phyloP scores from a whole-genome alignment of 345 rosid species.

The Triadica sebifera region DNA sequence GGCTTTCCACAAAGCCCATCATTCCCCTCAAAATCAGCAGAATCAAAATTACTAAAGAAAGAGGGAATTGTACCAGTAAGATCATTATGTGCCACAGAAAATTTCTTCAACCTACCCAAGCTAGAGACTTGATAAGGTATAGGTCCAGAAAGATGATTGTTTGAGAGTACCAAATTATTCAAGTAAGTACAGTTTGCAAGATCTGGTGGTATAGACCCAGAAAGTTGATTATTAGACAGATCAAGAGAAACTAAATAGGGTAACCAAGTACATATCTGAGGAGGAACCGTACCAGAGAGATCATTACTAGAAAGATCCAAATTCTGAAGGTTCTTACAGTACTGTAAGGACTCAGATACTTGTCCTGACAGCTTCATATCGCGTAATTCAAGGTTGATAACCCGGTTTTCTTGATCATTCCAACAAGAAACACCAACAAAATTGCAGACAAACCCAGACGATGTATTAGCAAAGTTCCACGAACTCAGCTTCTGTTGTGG shows the following conservation, averaged over 20 bases:
- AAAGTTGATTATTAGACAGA: constrained; percentile 56
- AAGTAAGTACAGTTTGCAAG: constrained; percentile 58
- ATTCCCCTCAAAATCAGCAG: constrained; percentile 59
- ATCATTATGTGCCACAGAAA: constrained; percentile 66
- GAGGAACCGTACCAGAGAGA: constrained; percentile 67
- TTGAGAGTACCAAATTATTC: constrained; percentile 53
- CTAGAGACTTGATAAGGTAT: constrained; percentile 53
- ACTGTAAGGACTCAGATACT: constrained; percentile 58
- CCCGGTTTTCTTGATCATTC: constrained; percentile 73
- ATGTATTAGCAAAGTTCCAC: constrained; percentile 61
- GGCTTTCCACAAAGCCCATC: constrained; percentile 75
- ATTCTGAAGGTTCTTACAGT: constrained; percentile 56
- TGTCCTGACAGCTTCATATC: constrained; percentile 62
- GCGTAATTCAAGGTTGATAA: constrained; percentile 49
- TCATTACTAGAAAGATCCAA: constrained; percentile 71
- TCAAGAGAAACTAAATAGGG: constrained; percentile 71
- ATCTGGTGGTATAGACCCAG: constrained; percentile 67
- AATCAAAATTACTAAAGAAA: constrained; percentile 31
- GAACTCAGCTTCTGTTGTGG: constrained; percentile 46
- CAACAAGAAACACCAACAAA: constrained; percentile 87
- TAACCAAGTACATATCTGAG: constrained; percentile 64
- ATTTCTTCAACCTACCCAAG: constrained; percentile 47
- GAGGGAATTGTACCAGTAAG: constrained; percentile 65
- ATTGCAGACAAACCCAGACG: constrained; percentile 59
- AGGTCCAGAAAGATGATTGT: constrained; percentile 60